These are phyloP conservation scores for Solanum pennellii DNA, from an alignment of 257 asterid species.

Conservation along the genomic window DNA sequence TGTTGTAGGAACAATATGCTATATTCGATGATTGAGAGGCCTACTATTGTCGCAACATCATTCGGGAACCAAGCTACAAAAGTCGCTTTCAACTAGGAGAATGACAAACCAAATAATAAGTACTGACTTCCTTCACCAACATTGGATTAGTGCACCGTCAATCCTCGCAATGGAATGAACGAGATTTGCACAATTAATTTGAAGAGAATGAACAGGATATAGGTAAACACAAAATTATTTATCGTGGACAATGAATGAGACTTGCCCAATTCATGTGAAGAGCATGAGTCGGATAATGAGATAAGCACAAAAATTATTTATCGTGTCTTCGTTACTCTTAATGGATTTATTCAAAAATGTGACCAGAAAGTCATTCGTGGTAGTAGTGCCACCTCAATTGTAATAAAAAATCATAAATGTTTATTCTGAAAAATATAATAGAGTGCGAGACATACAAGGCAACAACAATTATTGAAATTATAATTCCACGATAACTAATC, in stretches of 20 bases:
- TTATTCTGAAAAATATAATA: neutral
- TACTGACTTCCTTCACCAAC: neutral
- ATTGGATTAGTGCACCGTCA: neutral
- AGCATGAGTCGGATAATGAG: neutral
- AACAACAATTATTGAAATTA: no score
- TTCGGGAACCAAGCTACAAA: neutral
- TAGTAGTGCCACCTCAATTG: neutral
- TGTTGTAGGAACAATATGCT: neutral
- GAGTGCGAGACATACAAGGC: neutral
- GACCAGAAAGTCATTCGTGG: neutral
- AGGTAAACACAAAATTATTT: no score
- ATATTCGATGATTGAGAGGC: neutral
- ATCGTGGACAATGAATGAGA: no score
- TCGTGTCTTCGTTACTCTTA: neutral
- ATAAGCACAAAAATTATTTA: neutral
- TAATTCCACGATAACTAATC: no score
- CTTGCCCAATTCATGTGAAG: no score
- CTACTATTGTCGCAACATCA: neutral
- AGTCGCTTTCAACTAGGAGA: neutral
- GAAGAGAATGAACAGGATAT: neutral
- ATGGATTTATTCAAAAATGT: neutral
- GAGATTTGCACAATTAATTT: neutral
- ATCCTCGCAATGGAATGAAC: neutral
- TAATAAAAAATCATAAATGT: no score
- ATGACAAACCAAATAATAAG: neutral